phyloP scores from a whole-genome alignment of 2,329 filamentous ascomycete species.

The Scytalidium lignicola region DNA sequence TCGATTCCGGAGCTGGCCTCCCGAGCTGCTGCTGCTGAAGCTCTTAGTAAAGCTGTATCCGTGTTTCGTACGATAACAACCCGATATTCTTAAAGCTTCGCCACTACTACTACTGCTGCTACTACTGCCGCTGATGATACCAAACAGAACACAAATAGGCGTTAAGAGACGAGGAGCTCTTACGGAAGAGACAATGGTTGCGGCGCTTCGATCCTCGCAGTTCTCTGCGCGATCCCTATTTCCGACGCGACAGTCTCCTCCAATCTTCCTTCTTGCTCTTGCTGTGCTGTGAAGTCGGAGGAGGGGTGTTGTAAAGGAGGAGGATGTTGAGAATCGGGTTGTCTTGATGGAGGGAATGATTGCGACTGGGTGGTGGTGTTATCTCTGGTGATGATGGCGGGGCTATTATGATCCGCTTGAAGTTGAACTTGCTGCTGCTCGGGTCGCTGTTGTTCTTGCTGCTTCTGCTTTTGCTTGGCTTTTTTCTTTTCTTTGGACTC shows the following conservation, averaged over 20 bases:
- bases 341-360: constrained; percentile 9
- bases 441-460: constrained; percentile 1
- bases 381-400: not conserved
- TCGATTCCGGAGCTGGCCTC: not conserved
- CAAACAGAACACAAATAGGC: not conserved
- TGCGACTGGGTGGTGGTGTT: not conserved
- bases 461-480: not conserved
- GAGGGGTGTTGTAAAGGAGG: not conserved
- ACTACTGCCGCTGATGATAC: not conserved
- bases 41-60: not conserved
- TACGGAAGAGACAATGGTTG: constrained; percentile 10
- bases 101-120: not conserved
- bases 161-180: constrained; percentile 4
- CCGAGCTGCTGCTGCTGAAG: not conserved
- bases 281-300: not conserved
- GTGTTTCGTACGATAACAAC: not conserved
- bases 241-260: constrained; percentile 4
- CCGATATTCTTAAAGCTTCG: not conserved
- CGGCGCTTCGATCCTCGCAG: constrained; percentile 10
- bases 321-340: not conserved
- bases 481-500: not conserved
- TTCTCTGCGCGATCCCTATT: constrained; percentile 3
- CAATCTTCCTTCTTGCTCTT: not conserved
- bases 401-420: not conserved
- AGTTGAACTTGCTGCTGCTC: constrained; percentile 1